These are phyloP conservation scores for Quaeritorhiza haematococci DNA, from an alignment of 371 early-diverging fungal species.

Conservation along the genomic window DNA sequence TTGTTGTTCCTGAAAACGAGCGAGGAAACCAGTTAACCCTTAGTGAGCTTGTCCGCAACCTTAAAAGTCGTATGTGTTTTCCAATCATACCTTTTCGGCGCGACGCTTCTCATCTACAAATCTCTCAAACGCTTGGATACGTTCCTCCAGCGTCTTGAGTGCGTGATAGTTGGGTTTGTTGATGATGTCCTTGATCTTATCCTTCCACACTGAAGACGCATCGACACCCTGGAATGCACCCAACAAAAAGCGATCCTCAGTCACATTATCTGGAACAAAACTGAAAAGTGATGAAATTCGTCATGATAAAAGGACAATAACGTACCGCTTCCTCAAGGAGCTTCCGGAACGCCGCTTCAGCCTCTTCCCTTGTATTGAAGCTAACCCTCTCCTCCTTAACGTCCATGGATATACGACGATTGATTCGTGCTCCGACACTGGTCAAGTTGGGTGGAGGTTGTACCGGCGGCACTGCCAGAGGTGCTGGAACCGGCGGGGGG, in stretches of 20 bases:
- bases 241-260: slow-evolving; percentile 5
- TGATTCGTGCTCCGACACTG: no score
- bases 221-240: slow-evolving; percentile 58
- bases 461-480: no score
- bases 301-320: neutral
- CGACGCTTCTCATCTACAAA: slow-evolving; percentile 58
- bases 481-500: no score
- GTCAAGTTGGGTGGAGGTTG: no score
- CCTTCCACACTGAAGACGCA: slow-evolving; percentile 86
- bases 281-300: no score
- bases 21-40: neutral
- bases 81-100: slow-evolving; percentile 35
- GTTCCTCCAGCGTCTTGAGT: slow-evolving; percentile 70
- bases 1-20: no score
- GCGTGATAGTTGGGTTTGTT: slow-evolving; percentile 81
- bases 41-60: neutral
- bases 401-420: no score
- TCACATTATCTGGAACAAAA: slow-evolving; percentile 2
- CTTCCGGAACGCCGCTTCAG: slow-evolving; percentile 73
- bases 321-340: slow-evolving; percentile 67
- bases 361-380: slow-evolving; percentile 73
- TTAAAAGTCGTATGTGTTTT: neutral
- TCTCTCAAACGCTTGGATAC: slow-evolving; percentile 72
- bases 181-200: slow-evolving; percentile 78
- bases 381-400: slow-evolving; percentile 44